Evolutionary conservation across 1,284 basidiomycete genomes (phyloP), one percentile per base, ranked within the genome.

Genomic region (Cystobasidium pallidum): DNA sequence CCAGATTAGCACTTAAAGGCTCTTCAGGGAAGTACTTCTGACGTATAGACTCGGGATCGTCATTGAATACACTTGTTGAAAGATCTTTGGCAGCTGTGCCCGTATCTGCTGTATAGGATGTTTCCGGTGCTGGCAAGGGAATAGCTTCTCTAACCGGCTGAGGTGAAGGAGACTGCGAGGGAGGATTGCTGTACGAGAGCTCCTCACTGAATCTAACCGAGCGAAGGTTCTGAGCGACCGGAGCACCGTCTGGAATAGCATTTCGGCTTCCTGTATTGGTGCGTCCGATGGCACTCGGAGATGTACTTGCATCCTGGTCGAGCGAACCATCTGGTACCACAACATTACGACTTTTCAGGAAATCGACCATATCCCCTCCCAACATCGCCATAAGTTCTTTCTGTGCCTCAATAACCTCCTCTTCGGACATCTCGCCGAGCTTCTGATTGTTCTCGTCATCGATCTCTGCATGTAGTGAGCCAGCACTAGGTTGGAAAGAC

Each of bases 31-130:
- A 97, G 83, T 89, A 97, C 41, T 88, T 87, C 36, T 84, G 84
- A 54, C 91, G 88, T 75, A 95, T 94, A 75, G 89, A 86, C 79
- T 92, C 90, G 4, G 91, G 87, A 0, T 88, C 88, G 4, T 89
- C 91, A 78, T 89, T 87, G 72, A 45, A 26, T 21, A 64, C 30
- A 19, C 8, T 26, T 8, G 13, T 6, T 13, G 26, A 30, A n/a
- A 36, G 34, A 24, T 10, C 4, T 28, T 3, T n/a, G 6, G n/a
- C 24, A 10, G 49, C 4, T 24, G 39, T 47, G 13, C 13, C 36
- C n/a, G 36, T 15, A 34, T 43, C 52, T 28, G 10, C 4, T 2
- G 26, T 15, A 28, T 24, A 6, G 34, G 26, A 8, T 30, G n/a
- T 6, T 24, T 71, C 65, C 4, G 64, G 47, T 63, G 68, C 55